Conservation (phyloP, 129 eudicot genomes). For the Centella asiatica region DNA sequence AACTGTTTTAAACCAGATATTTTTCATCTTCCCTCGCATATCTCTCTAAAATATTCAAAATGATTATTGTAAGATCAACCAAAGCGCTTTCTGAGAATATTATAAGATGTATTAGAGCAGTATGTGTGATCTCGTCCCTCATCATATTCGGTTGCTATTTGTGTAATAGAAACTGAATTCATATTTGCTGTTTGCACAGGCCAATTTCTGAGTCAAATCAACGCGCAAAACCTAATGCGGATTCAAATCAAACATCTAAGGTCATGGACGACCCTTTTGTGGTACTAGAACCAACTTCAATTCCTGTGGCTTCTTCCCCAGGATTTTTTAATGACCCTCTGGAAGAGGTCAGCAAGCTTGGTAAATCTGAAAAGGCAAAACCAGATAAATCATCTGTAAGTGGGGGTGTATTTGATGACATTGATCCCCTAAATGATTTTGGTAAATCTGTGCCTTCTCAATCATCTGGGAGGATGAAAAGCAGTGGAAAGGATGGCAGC, state of each 20-base stretch:
- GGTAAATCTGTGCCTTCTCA: constrained; percentile 53
- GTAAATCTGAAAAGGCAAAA: constrained; percentile 41
- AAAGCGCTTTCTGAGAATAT: background rate
- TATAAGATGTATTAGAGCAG: background rate
- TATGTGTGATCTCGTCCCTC: background rate
- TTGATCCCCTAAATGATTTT: constrained; percentile 68
- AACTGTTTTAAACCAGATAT: background rate
- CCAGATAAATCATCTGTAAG: constrained; percentile 39
- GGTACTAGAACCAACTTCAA: constrained; percentile 49
- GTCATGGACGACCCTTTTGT: constrained; percentile 64
- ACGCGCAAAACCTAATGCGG: constrained; percentile 28
- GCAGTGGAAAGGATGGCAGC: constrained; percentile 40
- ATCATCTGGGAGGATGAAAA: constrained; percentile 36
- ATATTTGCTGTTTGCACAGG: constrained; percentile 40
- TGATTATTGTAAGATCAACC: background rate
- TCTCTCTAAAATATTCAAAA: background rate
- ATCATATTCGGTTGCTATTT: too few species aligned
- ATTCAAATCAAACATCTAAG: constrained; percentile 31
- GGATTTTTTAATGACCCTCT: constrained; percentile 50
- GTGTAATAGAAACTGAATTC: too few species aligned
- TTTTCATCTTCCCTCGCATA: background rate
- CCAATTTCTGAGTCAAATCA: constrained; percentile 30
- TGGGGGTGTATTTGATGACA: constrained; percentile 57
- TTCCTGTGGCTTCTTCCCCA: constrained; percentile 37
- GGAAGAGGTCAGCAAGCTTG: constrained; percentile 43